Evolutionary conservation across 257 asterid genomes (phyloP), one percentile per base, ranked within the genome.

Genomic region (Rubia yunnanensis): DNA sequence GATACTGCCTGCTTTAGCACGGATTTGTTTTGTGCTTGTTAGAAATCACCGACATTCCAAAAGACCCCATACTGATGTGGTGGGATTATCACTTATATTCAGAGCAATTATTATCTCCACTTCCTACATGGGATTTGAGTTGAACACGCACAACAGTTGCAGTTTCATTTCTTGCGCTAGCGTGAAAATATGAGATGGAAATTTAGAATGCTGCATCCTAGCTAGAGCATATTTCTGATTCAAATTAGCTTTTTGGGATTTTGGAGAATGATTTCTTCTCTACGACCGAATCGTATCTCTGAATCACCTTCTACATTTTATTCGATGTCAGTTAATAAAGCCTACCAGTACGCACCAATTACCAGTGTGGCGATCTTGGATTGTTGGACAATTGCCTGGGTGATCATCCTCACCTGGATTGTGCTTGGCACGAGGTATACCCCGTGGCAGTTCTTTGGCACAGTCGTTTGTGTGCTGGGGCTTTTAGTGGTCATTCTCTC

Each of bases 341-440:
- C 97, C 8, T 90, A 46, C 44, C 84, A 88, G 41, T 87, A 66
- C 79, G 78, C 96, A n/a, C 83, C 97, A 3, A 80, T 86, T 63
- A 90, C 96, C 10, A 90, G 96, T 7, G 96, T 90, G 69, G 72
- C 95, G 0, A 62, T 88, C 65, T 67, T 88, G 77, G 90, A 90
- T 77, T 85, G 96, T 54, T 85, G 90, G 84, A 78, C 96, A 0
- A 68, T 90, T 36, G 88, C 86, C 0, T 90, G 95, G 88, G 88
- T 81, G 1, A 83, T 90, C 52, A 27, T 82, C 59, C 85, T 90
- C 36, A 90, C 96, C 3, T 78, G 90, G 87, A 35, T 81, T 34
- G 74, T 85, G 76, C 68, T 90, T 2, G 87, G 85, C 54, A 84
- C 95, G 0, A 78, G 70, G 63, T 87, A 90, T 74, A 82, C 84